These are phyloP conservation scores for Gonapodya sp. DNA, from an alignment of 192 early-diverging fungal species.

Conservation along the genomic window DNA sequence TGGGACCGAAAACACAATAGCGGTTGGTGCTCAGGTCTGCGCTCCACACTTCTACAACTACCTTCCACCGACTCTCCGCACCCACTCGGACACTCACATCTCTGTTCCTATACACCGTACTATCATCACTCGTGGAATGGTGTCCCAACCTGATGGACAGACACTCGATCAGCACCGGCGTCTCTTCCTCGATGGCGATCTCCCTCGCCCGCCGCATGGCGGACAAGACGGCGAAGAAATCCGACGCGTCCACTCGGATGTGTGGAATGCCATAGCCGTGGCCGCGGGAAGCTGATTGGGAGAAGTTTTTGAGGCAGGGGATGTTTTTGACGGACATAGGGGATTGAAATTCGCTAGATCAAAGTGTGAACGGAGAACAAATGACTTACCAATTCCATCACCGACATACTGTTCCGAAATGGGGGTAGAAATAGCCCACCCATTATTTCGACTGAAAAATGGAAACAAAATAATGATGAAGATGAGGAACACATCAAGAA, in stretches of 20 bases:
- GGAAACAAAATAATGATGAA: not conserved
- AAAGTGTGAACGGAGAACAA: no score
- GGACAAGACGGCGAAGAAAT: slow-evolving; percentile 86
- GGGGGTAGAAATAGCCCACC: slow-evolving; percentile 96
- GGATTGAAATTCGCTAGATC: no score
- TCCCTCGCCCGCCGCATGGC: slow-evolving; percentile 74
- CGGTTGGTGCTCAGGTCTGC: slow-evolving; percentile 81
- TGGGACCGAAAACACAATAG: slow-evolving; percentile 76
- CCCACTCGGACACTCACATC: no score
- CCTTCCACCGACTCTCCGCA: no score
- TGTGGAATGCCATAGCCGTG: slow-evolving; percentile 97
- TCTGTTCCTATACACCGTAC: slow-evolving; percentile 85
- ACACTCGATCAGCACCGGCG: slow-evolving; percentile 90
- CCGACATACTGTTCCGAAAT: slow-evolving; percentile 91
- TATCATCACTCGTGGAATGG: slow-evolving; percentile 97
- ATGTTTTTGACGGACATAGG: no score
- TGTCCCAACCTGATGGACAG: slow-evolving; percentile 96
- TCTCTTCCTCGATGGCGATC: slow-evolving; percentile 69
- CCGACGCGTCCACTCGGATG: slow-evolving; percentile 95
- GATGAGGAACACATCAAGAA: no score
- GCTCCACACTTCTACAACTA: slow-evolving; percentile 70
- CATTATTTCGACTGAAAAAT: slow-evolving; percentile 80
- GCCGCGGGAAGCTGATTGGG: slow-evolving; percentile 61
- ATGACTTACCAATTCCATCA: slow-evolving; percentile 80
- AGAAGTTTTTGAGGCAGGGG: not conserved